Conservation (phyloP, 2,329 filamentous ascomycete genomes). For the Fusarium torreyae region DNA sequence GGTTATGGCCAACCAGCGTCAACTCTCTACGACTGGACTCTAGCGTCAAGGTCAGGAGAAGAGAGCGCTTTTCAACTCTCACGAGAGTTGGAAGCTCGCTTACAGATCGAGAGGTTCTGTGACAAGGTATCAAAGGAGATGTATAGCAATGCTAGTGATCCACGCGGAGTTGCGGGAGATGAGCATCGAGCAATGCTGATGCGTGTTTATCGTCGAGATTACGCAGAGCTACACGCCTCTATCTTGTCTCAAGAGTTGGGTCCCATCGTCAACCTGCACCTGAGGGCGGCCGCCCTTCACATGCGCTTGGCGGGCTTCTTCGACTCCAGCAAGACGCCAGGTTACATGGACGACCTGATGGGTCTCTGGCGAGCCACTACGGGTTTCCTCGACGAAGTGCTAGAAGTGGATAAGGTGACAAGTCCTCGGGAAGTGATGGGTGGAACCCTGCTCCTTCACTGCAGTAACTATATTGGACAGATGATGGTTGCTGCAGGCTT, state of each 20-base stretch:
- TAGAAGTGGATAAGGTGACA: constrained; percentile 66
- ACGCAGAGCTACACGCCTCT: constrained; percentile 73
- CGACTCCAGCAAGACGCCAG: constrained; percentile 79
- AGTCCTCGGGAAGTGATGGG: constrained; percentile 62
- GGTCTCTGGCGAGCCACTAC: constrained; percentile 81
- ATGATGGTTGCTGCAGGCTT: constrained; percentile 89
- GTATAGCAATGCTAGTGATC: constrained; percentile 83
- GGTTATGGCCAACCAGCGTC: constrained; percentile 87
- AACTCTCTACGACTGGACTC: constrained; percentile 82
- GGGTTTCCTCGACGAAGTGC: constrained; percentile 76
- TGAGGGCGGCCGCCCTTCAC: constrained; percentile 81
- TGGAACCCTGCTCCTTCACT: constrained; percentile 74
- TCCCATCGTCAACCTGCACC: constrained; percentile 74
- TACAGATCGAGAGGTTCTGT: constrained; percentile 81
- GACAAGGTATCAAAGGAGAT: constrained; percentile 85
- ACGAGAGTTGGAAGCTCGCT: constrained; percentile 75
- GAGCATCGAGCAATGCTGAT: constrained; percentile 77
- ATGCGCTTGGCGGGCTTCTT: constrained; percentile 86
- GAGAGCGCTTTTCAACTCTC: constrained; percentile 72
- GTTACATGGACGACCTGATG: constrained; percentile 82
- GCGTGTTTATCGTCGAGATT: constrained; percentile 76
- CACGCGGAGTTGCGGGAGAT: constrained; percentile 77
- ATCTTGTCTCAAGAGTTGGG: constrained; percentile 72
- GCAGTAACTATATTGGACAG: constrained; percentile 84
- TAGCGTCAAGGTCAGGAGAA: constrained; percentile 73